Evolutionary conservation across 805 yeast species (phyloP), one percentile per base, ranked within the genome.

Genomic region (Limtongia smithiae): DNA sequence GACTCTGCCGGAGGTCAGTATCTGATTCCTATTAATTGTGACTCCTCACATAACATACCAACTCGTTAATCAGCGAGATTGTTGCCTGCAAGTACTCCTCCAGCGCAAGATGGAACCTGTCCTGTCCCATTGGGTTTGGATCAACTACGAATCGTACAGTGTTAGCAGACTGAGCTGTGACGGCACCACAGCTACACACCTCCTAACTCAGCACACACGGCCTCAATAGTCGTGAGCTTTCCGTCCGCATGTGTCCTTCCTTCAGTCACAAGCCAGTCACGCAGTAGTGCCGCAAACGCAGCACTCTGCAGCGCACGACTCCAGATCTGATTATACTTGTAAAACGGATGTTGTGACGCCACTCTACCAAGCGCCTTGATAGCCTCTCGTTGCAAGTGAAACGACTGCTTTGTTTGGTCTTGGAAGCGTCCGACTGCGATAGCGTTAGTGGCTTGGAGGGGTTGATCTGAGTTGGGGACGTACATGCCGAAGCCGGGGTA

Each of bases 61-160:
- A 54, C 46, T 62, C 67, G 37, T 57, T 60, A 25, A 59, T 44
- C 33, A 64, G 48, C 17, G 56, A 45, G 11, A 64, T 44, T 3
- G 53, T 47, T 2, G 61, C 64, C 37, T 64, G 65, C 37, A 64
- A 48, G 43, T 64, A 64, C n/a, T 64, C 67, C 37, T 62, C 64
- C 30, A 50, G 39, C 1, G 65, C 53, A 18, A 60, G 34, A 28
- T 48, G 56, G 28, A 53, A 53, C 20, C 27, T 27, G 34, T 25
- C 41, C 18, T 41, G 33, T 43, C 47, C 41, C 4, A 33, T 43
- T 15, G 33, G 12, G 27, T 24, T 31, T 9, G 34, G 20, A 15
- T 38, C 40, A 11, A 40, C 46, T 45, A 41, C 18, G n/a, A 43
- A 21, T 8, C n/a, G 12, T 5, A 15, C 18, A n/a, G 18, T 34